These are phyloP conservation scores for Hyphopichia burtonii DNA, from an alignment of 1,139 yeast species.

Conservation along the genomic window DNA sequence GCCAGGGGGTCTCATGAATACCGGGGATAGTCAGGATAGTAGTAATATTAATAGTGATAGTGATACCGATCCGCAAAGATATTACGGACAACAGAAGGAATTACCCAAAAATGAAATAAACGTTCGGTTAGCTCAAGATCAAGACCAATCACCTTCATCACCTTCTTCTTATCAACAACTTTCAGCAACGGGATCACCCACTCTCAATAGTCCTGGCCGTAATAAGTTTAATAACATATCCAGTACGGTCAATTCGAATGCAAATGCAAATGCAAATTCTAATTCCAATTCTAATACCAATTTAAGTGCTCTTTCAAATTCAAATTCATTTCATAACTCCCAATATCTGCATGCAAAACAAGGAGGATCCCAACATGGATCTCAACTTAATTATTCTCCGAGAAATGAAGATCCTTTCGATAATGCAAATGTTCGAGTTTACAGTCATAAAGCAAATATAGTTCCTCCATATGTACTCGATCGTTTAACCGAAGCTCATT, in stretches of 20 bases:
- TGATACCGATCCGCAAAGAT: neutral
- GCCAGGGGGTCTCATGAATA: neutral
- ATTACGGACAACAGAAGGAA: neutral
- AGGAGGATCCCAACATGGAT: neutral
- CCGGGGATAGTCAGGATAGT: neutral
- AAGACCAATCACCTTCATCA: neutral
- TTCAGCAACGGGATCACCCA: neutral
- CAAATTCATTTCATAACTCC: neutral
- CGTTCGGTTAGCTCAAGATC: neutral
- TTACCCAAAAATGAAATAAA: neutral
- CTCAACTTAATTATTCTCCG: neutral
- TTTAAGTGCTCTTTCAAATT: neutral
- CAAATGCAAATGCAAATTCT: neutral
- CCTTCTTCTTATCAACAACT: neutral
- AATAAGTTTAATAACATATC: neutral
- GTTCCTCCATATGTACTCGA: conserved; percentile 63
- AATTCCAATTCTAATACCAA: neutral
- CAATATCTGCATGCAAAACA: neutral
- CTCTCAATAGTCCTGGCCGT: conserved; percentile 1
- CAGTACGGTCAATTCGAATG: neutral
- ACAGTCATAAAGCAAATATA: conserved; percentile 38
- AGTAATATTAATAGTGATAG: neutral
- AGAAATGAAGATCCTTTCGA: conserved; percentile 21
- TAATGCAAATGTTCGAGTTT: conserved; percentile 27
- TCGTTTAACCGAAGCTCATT: conserved; percentile 46